Evolutionary conservation across 2,329 filamentous ascomycete genomes (phyloP).

Genomic region (Trematosphaeria pertusa): DNA sequence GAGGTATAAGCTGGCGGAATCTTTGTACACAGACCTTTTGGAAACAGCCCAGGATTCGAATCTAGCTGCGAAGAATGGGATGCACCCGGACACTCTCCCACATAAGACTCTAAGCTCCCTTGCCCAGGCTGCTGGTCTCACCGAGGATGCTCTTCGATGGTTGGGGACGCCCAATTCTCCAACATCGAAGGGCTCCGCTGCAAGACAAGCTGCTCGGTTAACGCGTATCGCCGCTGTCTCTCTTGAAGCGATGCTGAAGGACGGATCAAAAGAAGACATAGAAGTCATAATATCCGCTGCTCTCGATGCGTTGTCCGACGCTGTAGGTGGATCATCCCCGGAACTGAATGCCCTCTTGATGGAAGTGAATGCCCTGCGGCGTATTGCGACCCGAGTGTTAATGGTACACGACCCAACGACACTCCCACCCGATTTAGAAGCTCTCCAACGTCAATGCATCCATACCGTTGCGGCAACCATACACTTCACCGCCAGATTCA

Average conservation of each 20-base stretch:
- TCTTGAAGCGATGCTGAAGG: slow-evolving; percentile 35
- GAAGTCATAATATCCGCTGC: slow-evolving; percentile 28
- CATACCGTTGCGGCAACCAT: slow-evolving; percentile 37
- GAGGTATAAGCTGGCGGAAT: slow-evolving; percentile 51
- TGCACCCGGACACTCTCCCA: slow-evolving; percentile 6
- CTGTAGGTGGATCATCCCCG: slow-evolving; percentile 36
- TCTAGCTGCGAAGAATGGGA: slow-evolving; percentile 1
- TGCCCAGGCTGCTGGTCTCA: slow-evolving; percentile 42
- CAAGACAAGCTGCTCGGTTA: slow-evolving; percentile 30
- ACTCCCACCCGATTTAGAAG: not conserved
- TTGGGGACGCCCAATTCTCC: slow-evolving; percentile 24
- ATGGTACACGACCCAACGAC: slow-evolving; percentile 18
- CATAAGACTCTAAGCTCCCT: slow-evolving; percentile 38
- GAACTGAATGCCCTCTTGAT: slow-evolving; percentile 46
- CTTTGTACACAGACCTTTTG: slow-evolving; percentile 32
- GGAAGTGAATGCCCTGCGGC: slow-evolving; percentile 43
- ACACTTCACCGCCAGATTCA: slow-evolving; percentile 43
- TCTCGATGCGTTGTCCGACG: slow-evolving; percentile 34
- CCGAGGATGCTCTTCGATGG: slow-evolving; percentile 45
- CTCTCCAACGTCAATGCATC: slow-evolving; percentile 24
- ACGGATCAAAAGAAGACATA: slow-evolving; percentile 19
- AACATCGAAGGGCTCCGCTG: slow-evolving; percentile 24
- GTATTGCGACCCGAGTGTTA: slow-evolving; percentile 36
- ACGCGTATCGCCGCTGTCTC: slow-evolving; percentile 41
- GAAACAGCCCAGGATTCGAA: slow-evolving; percentile 1